phyloP scores from a whole-genome alignment of 768 basidiomycete genomes.

The Naganishia friedmannii region DNA sequence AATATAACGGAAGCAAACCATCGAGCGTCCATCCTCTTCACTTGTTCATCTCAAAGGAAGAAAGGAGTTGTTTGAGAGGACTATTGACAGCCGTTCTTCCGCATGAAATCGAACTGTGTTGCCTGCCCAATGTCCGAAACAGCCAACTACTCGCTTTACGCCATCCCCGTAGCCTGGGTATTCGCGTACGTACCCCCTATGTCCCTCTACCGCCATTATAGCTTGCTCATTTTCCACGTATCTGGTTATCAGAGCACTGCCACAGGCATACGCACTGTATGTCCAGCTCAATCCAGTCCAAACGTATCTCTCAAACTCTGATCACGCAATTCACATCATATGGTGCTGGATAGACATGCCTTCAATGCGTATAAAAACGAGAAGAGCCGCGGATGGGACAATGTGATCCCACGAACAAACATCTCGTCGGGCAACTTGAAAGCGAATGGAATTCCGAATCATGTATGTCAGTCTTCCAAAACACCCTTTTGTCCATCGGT shows the following conservation, averaged over 20 bases:
- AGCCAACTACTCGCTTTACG: slow-evolving; percentile 22
- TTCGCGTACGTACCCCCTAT: background rate
- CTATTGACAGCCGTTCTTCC: too few species aligned
- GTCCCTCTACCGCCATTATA: background rate
- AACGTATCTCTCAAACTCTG: too few species aligned
- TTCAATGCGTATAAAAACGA: background rate
- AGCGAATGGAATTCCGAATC: slow-evolving; percentile 2
- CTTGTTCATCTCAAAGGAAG: too few species aligned
- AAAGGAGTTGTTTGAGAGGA: too few species aligned
- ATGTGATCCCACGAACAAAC: background rate
- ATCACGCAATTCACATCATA: too few species aligned
- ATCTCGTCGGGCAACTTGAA: background rate
- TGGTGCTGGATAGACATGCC: background rate
- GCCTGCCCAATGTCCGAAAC: background rate
- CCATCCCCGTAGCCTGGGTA: slow-evolving; percentile 13
- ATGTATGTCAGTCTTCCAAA: background rate
- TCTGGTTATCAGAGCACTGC: background rate
- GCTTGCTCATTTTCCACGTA: background rate
- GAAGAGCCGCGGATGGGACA: slow-evolving; percentile 1
- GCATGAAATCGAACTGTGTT: too few species aligned
- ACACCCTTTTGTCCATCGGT: too few species aligned
- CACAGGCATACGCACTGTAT: slow-evolving; percentile 10
- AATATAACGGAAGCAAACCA: background rate
- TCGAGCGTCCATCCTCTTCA: background rate
- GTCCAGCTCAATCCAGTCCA: too few species aligned